These are phyloP conservation scores for Zygosaccharomyces bisporus DNA, from an alignment of 805 yeast species.

Conservation along the genomic window DNA sequence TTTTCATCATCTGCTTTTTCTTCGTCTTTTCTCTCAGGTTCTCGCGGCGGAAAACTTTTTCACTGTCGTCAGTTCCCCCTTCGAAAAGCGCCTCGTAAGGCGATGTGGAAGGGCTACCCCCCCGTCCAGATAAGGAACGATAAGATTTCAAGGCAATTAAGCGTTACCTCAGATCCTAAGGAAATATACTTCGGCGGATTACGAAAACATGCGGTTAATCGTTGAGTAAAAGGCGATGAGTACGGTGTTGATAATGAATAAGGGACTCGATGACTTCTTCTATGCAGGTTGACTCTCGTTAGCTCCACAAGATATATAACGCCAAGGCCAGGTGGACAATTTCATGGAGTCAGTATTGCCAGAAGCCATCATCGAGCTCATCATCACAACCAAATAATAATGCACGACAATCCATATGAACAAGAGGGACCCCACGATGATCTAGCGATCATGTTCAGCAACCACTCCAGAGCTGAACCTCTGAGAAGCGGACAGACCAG, in stretches of 20 bases:
- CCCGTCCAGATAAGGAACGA: constrained; percentile 1
- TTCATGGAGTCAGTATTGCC: not conserved
- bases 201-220: not conserved
- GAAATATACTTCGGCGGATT: not conserved
- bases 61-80: not conserved
- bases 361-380: not conserved
- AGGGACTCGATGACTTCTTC: not conserved
- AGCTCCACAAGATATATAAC: not conserved
- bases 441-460: constrained; percentile 20
- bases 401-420: not conserved
- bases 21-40: not conserved
- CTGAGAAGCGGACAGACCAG: constrained; percentile 1
- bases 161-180: not conserved
- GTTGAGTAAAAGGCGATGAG: not conserved
- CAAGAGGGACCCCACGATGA: constrained; percentile 12
- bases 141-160: not conserved
- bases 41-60: too few species aligned
- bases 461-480: constrained; percentile 6
- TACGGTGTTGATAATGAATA: not conserved
- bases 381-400: not conserved
- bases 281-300: not conserved
- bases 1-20: not conserved
- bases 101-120: not conserved
- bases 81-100: not conserved
- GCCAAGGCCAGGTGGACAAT: not conserved